A percentile compares a stretch with the other conserved stretches of the same genome.
phyloP scores from a whole-genome alignment of 2,329 filamentous ascomycete genomes.

The Fusarium odoratissimum region DNA sequence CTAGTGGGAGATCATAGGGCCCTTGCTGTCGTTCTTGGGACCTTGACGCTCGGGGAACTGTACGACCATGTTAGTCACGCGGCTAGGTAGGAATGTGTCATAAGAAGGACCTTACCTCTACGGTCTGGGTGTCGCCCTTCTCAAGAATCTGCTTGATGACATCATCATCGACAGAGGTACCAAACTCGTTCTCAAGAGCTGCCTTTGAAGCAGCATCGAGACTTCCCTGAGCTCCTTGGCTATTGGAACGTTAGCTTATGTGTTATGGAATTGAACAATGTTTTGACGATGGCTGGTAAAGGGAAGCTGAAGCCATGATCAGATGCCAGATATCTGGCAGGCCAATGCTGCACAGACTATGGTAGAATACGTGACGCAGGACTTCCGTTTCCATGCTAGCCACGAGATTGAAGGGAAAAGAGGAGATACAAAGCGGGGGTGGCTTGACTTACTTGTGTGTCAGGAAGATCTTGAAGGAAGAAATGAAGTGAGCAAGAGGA shows the following conservation, averaged over 20 bases:
- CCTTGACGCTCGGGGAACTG: conserved; percentile 66
- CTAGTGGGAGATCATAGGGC: conserved; percentile 57
- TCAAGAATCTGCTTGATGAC: conserved; percentile 85
- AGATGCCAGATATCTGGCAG: background rate
- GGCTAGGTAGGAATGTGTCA: background rate
- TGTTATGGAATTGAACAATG: background rate
- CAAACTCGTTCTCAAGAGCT: conserved; percentile 86
- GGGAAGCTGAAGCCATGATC: background rate
- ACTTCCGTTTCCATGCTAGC: background rate
- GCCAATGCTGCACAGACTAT: background rate
- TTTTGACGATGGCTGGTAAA: background rate
- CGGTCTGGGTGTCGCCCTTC: conserved; percentile 75
- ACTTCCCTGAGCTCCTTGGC: conserved; percentile 86
- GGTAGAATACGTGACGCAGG: background rate
- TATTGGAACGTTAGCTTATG: conserved; percentile 51
- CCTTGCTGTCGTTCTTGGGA: conserved; percentile 64
- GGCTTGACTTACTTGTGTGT: conserved; percentile 81
- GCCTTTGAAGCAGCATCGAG: conserved; percentile 80
- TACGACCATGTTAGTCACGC: conserved; percentile 5
- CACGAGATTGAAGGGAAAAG: background rate
- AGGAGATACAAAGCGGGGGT: conserved; percentile 20
- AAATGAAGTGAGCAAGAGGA: conserved; percentile 86
- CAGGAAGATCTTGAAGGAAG: conserved; percentile 87
- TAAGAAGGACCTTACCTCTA: conserved; percentile 56
- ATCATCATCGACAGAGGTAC: conserved; percentile 81